These are phyloP conservation scores for Rhodotorula sp. DNA, from an alignment of 1,284 basidiomycete genomes.

Conservation along the genomic window DNA sequence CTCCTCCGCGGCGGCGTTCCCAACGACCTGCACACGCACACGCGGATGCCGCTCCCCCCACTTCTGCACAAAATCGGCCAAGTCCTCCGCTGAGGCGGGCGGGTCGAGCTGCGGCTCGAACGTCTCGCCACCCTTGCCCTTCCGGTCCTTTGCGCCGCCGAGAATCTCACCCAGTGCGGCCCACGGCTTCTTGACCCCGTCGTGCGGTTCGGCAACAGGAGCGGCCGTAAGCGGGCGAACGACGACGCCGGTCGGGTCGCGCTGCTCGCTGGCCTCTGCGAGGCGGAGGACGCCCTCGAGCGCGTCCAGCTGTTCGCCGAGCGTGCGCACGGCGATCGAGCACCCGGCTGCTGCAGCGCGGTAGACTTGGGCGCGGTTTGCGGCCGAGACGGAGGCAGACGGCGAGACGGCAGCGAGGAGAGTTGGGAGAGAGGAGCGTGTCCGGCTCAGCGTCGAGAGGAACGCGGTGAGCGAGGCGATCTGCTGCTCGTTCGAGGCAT, in stretches of 20 bases:
- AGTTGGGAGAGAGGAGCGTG: slow-evolving; percentile 19
- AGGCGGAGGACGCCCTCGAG: slow-evolving; percentile 6
- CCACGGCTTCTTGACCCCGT: neutral
- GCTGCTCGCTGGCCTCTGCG: slow-evolving; percentile 6
- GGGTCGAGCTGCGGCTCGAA: neutral
- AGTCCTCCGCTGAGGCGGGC: neutral
- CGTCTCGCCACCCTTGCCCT: neutral
- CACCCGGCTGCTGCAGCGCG: slow-evolving; percentile 13
- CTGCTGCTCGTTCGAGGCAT: neutral
- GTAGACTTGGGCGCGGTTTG: slow-evolving; percentile 27
- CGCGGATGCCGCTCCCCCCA: slow-evolving; percentile 10
- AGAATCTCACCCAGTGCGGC: slow-evolving; percentile 8
- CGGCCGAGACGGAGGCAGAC: neutral
- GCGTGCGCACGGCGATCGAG: neutral
- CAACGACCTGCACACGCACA: neutral
- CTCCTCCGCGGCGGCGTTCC: neutral
- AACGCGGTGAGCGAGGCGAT: slow-evolving; percentile 1
- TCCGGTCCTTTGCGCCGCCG: neutral
- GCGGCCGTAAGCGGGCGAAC: neutral
- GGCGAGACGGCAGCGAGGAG: slow-evolving; percentile 10
- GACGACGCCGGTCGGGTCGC: slow-evolving; percentile 12
- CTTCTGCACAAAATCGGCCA: neutral
- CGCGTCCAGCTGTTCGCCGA: slow-evolving; percentile 5
- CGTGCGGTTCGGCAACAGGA: neutral
- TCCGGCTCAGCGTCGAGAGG: slow-evolving; percentile 8